Evolutionary conservation across 1,284 basidiomycete species (phyloP).

Genomic region (Pseudozyma thailandica): DNA sequence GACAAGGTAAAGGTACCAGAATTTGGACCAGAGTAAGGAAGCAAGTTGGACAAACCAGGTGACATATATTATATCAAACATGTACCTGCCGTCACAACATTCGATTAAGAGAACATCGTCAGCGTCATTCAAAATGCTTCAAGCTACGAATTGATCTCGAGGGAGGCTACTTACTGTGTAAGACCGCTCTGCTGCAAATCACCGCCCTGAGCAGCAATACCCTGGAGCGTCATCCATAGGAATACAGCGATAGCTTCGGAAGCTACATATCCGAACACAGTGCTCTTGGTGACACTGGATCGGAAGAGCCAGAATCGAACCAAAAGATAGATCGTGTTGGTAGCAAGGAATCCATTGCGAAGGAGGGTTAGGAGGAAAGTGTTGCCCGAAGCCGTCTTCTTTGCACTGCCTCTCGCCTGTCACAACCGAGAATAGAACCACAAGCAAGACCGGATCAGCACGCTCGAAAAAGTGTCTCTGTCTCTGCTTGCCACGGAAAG

Average conservation of each 20-base stretch:
- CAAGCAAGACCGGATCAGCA: neutral
- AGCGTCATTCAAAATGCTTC: neutral
- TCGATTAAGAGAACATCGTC: neutral
- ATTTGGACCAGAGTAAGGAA: constrained; percentile 62
- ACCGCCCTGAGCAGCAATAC: constrained; percentile 65
- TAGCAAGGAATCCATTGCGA: constrained; percentile 58
- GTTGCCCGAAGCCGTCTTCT: constrained; percentile 54
- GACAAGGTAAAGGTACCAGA: constrained; percentile 65
- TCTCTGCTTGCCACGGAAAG: no score
- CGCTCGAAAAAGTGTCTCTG: no score
- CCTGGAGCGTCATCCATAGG: constrained; percentile 57
- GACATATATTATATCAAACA: constrained; percentile 69
- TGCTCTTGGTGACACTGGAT: constrained; percentile 25
- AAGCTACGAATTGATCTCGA: neutral
- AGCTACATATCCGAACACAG: constrained; percentile 48
- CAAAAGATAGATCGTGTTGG: constrained; percentile 58
- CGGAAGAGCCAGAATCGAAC: constrained; percentile 50
- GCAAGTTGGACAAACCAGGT: constrained; percentile 68
- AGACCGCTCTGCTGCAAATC: constrained; percentile 65
- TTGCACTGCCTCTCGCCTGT: constrained; percentile 54
- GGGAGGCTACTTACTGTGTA: constrained; percentile 56
- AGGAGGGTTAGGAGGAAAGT: constrained; percentile 53
- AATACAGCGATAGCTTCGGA: constrained; percentile 62
- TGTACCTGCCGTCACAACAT: constrained; percentile 54
- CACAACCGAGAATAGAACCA: neutral